Evolutionary conservation across 2,329 filamentous ascomycete species (phyloP), one percentile per base, ranked within the genome.

Genomic region (Fonsecaea erecta): DNA sequence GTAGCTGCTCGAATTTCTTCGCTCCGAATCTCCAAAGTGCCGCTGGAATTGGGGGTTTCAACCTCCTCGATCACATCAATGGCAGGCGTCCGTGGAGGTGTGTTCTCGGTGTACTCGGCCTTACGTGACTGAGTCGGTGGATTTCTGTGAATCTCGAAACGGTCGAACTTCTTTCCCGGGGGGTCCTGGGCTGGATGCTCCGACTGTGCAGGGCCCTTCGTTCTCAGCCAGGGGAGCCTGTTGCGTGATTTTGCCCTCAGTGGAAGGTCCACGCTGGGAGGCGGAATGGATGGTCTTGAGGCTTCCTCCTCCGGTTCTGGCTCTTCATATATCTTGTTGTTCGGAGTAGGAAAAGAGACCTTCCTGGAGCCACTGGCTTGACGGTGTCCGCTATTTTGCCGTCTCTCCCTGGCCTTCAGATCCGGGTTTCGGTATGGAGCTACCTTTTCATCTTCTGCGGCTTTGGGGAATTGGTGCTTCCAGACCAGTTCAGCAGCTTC

Each of bases 1-100:
- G 94, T 98, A 61, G 94, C 94, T 71, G 91, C 87, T 65, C 92
- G 88, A 70, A 98, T 95, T 66, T 98, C 94, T 57, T 97, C 90
- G 73, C 90, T 82, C 71, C 93, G 87, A 68, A 97, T 87, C 77
- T 97, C 93, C 69, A 92, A 84, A 21, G 90, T 92, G 73, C 95
- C 88, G 78, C 90, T 93, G 69, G 83, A 89, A 52, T 85, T 66
- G 18, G 66, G 85, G 43, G 83, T 79, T 6, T 81, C 78, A 24
- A 75, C 69, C 32, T 72, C 71, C 26, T 71, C 57, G 18, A 68
- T 68, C 12, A 58, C 58, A n/a, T 74, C 67, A 63, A 56, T 59
- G 54, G 52, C 62, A 21, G 70, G 55, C 37, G 70, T 71, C 58
- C 72, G 69, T n/a, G 73, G 72, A 48, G 75, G 70, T 7, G 79